Evolutionary conservation across 768 basidiomycete species (phyloP).

Genomic region (Austroboletus festivus): DNA sequence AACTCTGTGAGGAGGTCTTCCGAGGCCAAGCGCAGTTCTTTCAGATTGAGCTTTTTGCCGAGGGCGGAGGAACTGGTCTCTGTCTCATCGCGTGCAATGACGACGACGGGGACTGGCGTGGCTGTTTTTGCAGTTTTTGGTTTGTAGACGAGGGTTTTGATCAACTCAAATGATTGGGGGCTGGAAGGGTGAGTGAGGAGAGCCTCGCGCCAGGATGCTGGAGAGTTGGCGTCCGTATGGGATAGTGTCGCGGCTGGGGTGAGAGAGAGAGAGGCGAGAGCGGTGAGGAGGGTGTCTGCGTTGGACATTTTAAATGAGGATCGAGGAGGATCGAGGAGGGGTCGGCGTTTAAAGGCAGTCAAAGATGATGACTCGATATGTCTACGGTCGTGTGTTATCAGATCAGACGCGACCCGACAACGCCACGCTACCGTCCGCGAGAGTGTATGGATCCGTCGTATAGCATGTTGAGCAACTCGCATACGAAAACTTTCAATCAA

Average conservation of each 20-base stretch:
- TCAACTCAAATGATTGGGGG: conserved; percentile 63
- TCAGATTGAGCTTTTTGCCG: conserved; percentile 76
- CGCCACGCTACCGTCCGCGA: conserved; percentile 15
- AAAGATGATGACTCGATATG: conserved; percentile 29
- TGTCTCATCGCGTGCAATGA: conserved; percentile 82
- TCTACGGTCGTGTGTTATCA: conserved; percentile 16
- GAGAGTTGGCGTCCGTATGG: conserved; percentile 66
- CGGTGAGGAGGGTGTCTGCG: conserved; percentile 33
- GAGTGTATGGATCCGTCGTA: conserved; percentile 22
- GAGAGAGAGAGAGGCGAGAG: conserved; percentile 55
- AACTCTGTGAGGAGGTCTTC: conserved; percentile 86
- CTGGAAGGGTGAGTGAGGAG: conserved; percentile 50
- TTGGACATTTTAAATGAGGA: conserved; percentile 36
- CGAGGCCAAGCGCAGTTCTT: conserved; percentile 82
- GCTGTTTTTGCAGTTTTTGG: conserved; percentile 93
- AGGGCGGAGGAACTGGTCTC: conserved; percentile 76
- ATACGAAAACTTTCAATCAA: too few relatives aligned
- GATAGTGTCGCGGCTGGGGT: conserved; percentile 47
- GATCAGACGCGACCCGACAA: conserved; percentile 13
- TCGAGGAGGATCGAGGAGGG: too few relatives aligned
- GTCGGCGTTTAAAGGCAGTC: too few relatives aligned
- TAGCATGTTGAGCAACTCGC: too few relatives aligned
- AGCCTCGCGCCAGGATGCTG: conserved; percentile 73
- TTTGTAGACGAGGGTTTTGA: conserved; percentile 93
- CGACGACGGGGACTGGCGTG: conserved; percentile 78